Evolutionary conservation across 1,284 basidiomycete species (phyloP), one percentile per base, ranked within the genome.

Genomic region (Pseudozyma sp.): DNA sequence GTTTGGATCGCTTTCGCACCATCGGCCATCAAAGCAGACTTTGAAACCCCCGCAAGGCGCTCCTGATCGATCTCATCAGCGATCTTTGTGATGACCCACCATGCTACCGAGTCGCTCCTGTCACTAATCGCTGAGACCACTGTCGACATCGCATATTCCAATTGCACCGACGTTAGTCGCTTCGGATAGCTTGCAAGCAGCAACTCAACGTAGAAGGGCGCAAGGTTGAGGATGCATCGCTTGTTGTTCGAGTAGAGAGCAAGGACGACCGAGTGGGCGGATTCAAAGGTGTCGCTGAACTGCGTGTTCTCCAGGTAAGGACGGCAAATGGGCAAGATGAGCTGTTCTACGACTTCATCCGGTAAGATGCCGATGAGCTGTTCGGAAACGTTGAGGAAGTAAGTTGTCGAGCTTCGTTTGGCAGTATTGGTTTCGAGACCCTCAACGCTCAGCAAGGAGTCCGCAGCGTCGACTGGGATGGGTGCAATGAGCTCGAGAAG

Each of bases 241-340:
- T 81, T 80, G n/a, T 70, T 48, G 19, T 52, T 53, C 12, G 68
- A 52, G 52, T 76, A 83, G 7, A 84, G 52, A 4, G 81, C 77
- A 11, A 84, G 70, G 9, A 83, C 66, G 5, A 83, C 78, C 40
- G 83, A 78, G 44, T 84, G 83, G 9, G 83, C 79, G 12, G 82
- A 83, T 57, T 84, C 83, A 40, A 84, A 84, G 3, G 83, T 66
- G 31, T 82, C 79, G 54, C 72, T 76, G 71, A 70, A 78, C 6
- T 54, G 49, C 21, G 78, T 72, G 55, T 80, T 68, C 38, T 77
- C 71, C 31, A 83, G 53, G 25, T 81, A 83, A 10, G 79, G 79
- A 3, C 71, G 68, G 40, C 79, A 81, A 34, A 75, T 43, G 21
- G 78, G 76, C 38, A 84, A 54, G 5, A 83, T 36, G 11, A 77